These are phyloP conservation scores for Zymoseptoria ardabiliae DNA, from an alignment of 2,329 filamentous ascomycete species.

Conservation along the genomic window DNA sequence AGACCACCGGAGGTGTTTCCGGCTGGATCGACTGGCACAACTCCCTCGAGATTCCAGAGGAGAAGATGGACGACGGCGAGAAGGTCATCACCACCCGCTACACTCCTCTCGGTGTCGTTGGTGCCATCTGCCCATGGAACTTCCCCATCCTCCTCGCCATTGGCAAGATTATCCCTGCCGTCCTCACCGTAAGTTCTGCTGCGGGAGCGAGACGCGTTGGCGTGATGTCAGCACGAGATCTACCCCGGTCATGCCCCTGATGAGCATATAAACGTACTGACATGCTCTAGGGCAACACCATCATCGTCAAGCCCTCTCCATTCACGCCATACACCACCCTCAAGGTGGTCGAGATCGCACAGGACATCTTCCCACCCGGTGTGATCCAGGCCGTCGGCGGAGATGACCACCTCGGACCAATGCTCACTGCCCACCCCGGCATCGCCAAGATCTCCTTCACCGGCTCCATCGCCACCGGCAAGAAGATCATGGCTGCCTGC, in stretches of 20 bases:
- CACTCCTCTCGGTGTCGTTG: constrained; percentile 42
- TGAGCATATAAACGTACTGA: not conserved
- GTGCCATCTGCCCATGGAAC: constrained; percentile 43
- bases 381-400: constrained; percentile 57
- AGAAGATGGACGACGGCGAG: constrained; percentile 40
- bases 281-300: constrained; percentile 25
- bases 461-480: constrained; percentile 53
- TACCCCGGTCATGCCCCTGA: not conserved
- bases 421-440: constrained; percentile 52
- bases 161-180: constrained; percentile 50
- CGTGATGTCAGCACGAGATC: not conserved
- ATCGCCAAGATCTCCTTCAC: constrained; percentile 60
- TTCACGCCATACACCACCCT: constrained; percentile 53
- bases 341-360: constrained; percentile 54
- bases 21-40: constrained; percentile 35
- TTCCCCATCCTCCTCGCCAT: constrained; percentile 47
- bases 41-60: constrained; percentile 31
- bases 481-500: constrained; percentile 52
- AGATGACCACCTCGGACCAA: constrained; percentile 53
- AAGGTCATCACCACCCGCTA: constrained; percentile 42
- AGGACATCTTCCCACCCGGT: constrained; percentile 53
- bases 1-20: constrained; percentile 30
- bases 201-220: not conserved
- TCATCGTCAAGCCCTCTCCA: constrained; percentile 37
- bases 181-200: constrained; percentile 37